These are phyloP conservation scores for Magnaporthiopsis incrustans DNA, from an alignment of 2,329 filamentous ascomycete species.

Conservation along the genomic window DNA sequence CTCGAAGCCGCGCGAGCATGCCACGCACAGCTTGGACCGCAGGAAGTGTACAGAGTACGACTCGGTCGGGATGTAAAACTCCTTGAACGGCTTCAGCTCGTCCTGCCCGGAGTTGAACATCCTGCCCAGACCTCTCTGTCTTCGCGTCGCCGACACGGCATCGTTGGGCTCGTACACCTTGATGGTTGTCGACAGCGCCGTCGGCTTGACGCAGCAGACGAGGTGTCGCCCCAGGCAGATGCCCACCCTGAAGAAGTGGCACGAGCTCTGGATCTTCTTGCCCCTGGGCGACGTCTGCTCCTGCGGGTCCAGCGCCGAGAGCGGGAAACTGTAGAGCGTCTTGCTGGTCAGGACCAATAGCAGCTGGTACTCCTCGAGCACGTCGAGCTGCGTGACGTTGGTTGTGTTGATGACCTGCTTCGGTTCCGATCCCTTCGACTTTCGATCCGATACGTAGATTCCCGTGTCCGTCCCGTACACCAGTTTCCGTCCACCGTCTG, in stretches of 20 bases:
- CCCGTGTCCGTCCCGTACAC: slow-evolving; percentile 92
- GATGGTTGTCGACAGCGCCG: slow-evolving; percentile 87
- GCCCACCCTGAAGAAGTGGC: slow-evolving; percentile 96
- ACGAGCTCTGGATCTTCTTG: slow-evolving; percentile 94
- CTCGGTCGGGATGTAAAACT: slow-evolving; percentile 98
- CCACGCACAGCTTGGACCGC: slow-evolving; percentile 92
- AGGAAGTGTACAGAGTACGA: slow-evolving; percentile 98
- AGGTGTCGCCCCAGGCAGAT: slow-evolving; percentile 91
- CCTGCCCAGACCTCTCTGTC: slow-evolving; percentile 89
- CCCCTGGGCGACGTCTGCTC: slow-evolving; percentile 77
- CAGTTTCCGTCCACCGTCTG: slow-evolving; percentile 89
- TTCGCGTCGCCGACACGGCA: slow-evolving; percentile 85
- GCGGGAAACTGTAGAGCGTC: slow-evolving; percentile 79
- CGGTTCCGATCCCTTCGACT: slow-evolving; percentile 68
- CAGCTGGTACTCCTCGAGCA: slow-evolving; percentile 89
- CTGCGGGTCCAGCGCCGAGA: slow-evolving; percentile 77
- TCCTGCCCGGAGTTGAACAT: slow-evolving; percentile 93
- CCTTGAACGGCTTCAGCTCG: slow-evolving; percentile 93
- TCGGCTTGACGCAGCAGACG: slow-evolving; percentile 94
- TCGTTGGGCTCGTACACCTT: slow-evolving; percentile 99
- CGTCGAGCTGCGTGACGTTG: slow-evolving; percentile 89
- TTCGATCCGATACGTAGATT: slow-evolving; percentile 86
- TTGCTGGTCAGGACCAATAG: slow-evolving; percentile 90
- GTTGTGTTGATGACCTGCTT: slow-evolving; percentile 78
- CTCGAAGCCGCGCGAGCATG: slow-evolving; percentile 91